These are phyloP conservation scores for Chalciporus pseudorubinellus DNA, from an alignment of 768 basidiomycete genomes.

Conservation along the genomic window DNA sequence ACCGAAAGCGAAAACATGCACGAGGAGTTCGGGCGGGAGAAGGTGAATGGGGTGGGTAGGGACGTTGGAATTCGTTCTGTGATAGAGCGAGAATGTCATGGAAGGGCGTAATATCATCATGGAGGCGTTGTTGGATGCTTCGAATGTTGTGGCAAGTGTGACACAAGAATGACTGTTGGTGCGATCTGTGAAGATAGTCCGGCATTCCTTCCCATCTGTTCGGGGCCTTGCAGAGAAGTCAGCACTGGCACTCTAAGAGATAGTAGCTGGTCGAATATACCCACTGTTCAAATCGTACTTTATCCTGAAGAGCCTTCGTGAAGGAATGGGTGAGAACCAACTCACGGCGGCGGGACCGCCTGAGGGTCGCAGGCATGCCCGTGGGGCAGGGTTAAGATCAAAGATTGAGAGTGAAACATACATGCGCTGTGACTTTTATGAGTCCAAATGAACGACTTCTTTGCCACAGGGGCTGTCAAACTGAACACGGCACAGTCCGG, in stretches of 20 bases:
- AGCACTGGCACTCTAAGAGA: slow-evolving; percentile 3
- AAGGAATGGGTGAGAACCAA: slow-evolving; percentile 51
- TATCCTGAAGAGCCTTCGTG: slow-evolving; percentile 45
- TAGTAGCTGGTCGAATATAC: slow-evolving; percentile 10
- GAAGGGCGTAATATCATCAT: slow-evolving; percentile 24
- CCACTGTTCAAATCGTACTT: slow-evolving; percentile 33
- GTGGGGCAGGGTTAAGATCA: slow-evolving; percentile 16
- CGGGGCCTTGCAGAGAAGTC: slow-evolving; percentile 12
- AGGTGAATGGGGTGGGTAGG: slow-evolving; percentile 50
- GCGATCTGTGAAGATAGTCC: slow-evolving; percentile 18
- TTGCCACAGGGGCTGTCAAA: slow-evolving; percentile 31
- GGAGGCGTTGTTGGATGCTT: slow-evolving; percentile 14
- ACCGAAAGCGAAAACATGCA: slow-evolving; percentile 61
- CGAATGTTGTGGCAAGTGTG: slow-evolving; percentile 16
- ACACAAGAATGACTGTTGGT: slow-evolving; percentile 17
- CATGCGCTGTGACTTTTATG: slow-evolving; percentile 28
- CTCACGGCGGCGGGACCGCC: slow-evolving; percentile 47
- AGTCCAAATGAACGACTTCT: slow-evolving; percentile 13
- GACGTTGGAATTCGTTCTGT: slow-evolving; percentile 16
- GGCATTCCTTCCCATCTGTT: slow-evolving; percentile 22
- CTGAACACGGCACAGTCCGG: slow-evolving; percentile 13
- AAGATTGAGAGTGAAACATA: slow-evolving; percentile 13
- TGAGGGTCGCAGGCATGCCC: slow-evolving; percentile 42
- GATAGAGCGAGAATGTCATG: slow-evolving; percentile 28
- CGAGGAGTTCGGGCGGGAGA: slow-evolving; percentile 63